Evolutionary conservation across 1,284 basidiomycete species (phyloP).

Genomic region (Dichomitus squalens): DNA sequence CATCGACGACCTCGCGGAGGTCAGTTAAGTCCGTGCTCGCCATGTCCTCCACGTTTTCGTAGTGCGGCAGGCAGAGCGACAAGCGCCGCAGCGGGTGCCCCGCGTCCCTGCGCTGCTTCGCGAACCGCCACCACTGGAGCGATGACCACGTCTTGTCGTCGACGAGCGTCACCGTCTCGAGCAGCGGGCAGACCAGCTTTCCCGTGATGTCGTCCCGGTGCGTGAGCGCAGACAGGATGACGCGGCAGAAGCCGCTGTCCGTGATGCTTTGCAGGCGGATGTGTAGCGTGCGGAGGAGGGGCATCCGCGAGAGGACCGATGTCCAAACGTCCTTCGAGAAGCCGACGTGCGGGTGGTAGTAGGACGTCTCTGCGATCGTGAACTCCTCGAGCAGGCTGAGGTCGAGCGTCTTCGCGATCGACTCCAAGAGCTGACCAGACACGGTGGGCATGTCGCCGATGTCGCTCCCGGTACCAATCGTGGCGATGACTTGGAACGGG

Average conservation of each 20-base stretch:
- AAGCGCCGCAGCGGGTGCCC: slow-evolving; percentile 31
- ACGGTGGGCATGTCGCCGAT: slow-evolving; percentile 34
- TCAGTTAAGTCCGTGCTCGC: slow-evolving; percentile 33
- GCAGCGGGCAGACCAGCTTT: slow-evolving; percentile 27
- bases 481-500: slow-evolving; percentile 31
- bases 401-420: slow-evolving; percentile 30
- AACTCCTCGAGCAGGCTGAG: slow-evolving; percentile 32
- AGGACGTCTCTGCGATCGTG: slow-evolving; percentile 30
- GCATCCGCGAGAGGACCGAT: slow-evolving; percentile 31
- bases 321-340: slow-evolving; percentile 31
- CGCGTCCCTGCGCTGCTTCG: slow-evolving; percentile 24
- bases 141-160: slow-evolving; percentile 37
- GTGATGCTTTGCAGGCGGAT: slow-evolving; percentile 30
- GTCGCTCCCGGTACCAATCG: slow-evolving; percentile 24
- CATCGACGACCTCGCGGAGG: slow-evolving; percentile 30
- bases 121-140: slow-evolving; percentile 33
- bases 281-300: slow-evolving; percentile 30
- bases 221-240: slow-evolving; percentile 31
- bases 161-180: slow-evolving; percentile 30
- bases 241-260: slow-evolving; percentile 33
- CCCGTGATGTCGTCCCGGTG: slow-evolving; percentile 25
- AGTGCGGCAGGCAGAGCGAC: slow-evolving; percentile 32
- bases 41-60: slow-evolving; percentile 34
- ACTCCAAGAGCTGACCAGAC: slow-evolving; percentile 30
- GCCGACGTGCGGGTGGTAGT: slow-evolving; percentile 28